These are phyloP conservation scores for Aspergillus sclerotiicarbonarius DNA, from an alignment of 495 filamentous ascomycete species.

Conservation along the genomic window DNA sequence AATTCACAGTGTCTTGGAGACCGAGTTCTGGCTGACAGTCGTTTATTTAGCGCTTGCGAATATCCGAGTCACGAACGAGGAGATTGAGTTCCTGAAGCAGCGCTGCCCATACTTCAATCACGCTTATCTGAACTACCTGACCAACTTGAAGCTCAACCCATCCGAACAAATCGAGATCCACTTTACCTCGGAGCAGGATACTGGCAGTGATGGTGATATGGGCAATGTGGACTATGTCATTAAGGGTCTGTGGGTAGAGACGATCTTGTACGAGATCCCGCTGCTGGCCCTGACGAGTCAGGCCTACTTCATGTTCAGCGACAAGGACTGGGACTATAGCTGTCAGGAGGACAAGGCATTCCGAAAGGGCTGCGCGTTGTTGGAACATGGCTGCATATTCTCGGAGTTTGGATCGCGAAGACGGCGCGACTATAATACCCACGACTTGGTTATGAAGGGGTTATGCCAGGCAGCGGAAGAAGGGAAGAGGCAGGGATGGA, in stretches of 20 bases:
- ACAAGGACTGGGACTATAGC: constrained; percentile 82
- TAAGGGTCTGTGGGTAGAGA: constrained; percentile 85
- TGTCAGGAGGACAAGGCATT: constrained; percentile 81
- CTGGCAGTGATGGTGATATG: constrained; percentile 62
- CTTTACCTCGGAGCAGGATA: constrained; percentile 65
- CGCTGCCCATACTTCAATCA: constrained; percentile 79
- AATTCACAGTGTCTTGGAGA: not conserved
- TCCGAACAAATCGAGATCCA: constrained; percentile 70
- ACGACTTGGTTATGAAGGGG: constrained; percentile 85
- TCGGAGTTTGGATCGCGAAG: constrained; percentile 93
- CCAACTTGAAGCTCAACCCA: constrained; percentile 75
- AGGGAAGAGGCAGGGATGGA: constrained; percentile 56
- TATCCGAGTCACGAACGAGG: constrained; percentile 71
- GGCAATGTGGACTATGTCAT: constrained; percentile 74
- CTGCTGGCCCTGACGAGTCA: constrained; percentile 88
- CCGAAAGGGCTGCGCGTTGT: constrained; percentile 69
- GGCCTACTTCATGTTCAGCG: constrained; percentile 94
- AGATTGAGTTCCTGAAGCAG: constrained; percentile 71
- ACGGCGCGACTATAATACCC: constrained; percentile 89
- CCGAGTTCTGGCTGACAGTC: not conserved
- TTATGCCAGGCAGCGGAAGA: constrained; percentile 70
- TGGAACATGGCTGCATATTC: constrained; percentile 80
- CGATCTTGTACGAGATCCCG: constrained; percentile 96
- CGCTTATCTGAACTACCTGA: constrained; percentile 75
- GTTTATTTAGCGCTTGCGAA: constrained; percentile 64